These are phyloP conservation scores for Pichia phayaonensis DNA, from an alignment of 805 yeast genomes.

Conservation along the genomic window DNA sequence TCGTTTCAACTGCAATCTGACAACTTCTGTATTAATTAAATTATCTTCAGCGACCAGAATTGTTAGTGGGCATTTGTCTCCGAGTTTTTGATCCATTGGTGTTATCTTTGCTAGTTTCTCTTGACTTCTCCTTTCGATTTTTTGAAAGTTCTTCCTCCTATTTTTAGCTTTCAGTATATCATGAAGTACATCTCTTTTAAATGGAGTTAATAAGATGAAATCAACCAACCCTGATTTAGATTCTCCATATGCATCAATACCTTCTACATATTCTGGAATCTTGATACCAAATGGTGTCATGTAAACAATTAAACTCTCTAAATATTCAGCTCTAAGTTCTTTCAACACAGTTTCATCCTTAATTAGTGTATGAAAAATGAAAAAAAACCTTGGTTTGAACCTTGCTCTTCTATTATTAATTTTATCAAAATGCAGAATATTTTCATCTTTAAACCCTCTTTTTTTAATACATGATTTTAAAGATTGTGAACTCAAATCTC, in stretches of 20 bases:
- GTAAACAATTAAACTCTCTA: not conserved
- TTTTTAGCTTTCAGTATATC: conserved; percentile 12
- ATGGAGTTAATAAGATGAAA: conserved; percentile 16
- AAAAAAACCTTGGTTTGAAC: not conserved
- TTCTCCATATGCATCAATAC: not conserved
- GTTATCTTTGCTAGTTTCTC: not conserved
- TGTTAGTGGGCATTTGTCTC: conserved; percentile 35
- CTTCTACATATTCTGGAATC: conserved; percentile 2
- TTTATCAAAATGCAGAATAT: not conserved
- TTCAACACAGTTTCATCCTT: not conserved
- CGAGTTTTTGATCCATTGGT: conserved; percentile 15
- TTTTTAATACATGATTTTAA: conserved; percentile 29
- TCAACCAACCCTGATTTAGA: not conserved
- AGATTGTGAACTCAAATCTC: conserved; percentile 27
- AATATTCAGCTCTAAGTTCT: not conserved
- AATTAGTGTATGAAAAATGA: not conserved
- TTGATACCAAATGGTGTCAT: conserved; percentile 4
- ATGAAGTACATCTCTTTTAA: conserved; percentile 11
- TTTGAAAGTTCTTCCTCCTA: not conserved
- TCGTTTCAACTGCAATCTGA: conserved; percentile 39
- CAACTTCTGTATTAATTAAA: conserved; percentile 41
- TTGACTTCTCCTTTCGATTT: not conserved
- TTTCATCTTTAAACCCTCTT: conserved; percentile 19
- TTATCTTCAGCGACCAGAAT: conserved; percentile 52
- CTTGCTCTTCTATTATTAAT: not conserved